Evolutionary conservation across 2,329 filamentous ascomycete genomes (phyloP).

Genomic region (Monilinia polystroma): DNA sequence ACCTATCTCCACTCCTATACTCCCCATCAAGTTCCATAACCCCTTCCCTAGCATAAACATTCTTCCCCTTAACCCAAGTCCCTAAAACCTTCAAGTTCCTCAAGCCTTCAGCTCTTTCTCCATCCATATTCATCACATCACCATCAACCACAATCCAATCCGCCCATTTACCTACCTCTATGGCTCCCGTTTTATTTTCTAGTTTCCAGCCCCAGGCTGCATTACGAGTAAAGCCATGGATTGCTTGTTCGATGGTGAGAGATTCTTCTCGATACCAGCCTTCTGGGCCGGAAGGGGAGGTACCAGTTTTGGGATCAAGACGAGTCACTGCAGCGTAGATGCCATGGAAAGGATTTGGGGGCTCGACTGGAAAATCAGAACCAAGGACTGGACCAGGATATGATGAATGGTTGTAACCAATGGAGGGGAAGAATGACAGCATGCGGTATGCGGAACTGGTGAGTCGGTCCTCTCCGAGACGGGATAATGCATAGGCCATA

Average conservation of each 20-base stretch:
- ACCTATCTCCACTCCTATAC: not conserved
- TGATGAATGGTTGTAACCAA: not conserved
- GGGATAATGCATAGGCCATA: slow-evolving; percentile 62
- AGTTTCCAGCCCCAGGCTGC: slow-evolving; percentile 60
- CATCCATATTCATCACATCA: slow-evolving; percentile 47
- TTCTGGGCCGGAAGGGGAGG: slow-evolving; percentile 46
- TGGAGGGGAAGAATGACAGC: slow-evolving; percentile 55
- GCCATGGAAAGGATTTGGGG: slow-evolving; percentile 64
- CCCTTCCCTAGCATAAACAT: slow-evolving; percentile 25
- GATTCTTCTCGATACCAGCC: slow-evolving; percentile 62
- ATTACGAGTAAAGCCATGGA: slow-evolving; percentile 61
- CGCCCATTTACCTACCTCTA: slow-evolving; percentile 59
- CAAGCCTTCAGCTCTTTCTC: slow-evolving; percentile 46
- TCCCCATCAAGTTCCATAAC: not conserved
- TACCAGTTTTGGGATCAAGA: slow-evolving; percentile 56
- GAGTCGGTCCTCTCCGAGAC: slow-evolving; percentile 58
- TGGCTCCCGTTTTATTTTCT: slow-evolving; percentile 58
- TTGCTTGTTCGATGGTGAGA: slow-evolving; percentile 57
- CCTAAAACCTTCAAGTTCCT: slow-evolving; percentile 57
- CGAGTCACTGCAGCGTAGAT: slow-evolving; percentile 67
- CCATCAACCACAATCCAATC: slow-evolving; percentile 70
- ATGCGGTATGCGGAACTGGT: slow-evolving; percentile 63
- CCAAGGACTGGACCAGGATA: slow-evolving; percentile 54
- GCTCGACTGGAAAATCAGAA: slow-evolving; percentile 71
- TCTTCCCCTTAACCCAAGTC: slow-evolving; percentile 65